A percentile compares a stretch with the other conserved stretches of the same genome.
Evolutionary conservation across 257 asterid species (phyloP).

Genomic region (Solanum bukasovii): DNA sequence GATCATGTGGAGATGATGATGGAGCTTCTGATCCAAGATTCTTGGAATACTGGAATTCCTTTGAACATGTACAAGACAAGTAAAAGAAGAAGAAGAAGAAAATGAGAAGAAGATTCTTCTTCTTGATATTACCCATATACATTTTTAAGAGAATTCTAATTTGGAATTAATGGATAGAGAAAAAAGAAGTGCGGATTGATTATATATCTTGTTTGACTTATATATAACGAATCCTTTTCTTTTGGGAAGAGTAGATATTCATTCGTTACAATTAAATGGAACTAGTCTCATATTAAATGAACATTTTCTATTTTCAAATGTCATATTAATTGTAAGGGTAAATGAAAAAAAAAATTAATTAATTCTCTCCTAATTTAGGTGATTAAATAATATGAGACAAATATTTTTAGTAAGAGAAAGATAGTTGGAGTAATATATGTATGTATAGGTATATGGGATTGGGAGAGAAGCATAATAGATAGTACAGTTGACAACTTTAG

Average conservation of each 20-base stretch:
- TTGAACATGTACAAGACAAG: slow-evolving; percentile 1
- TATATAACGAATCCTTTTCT: not conserved
- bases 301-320: too few relatives aligned
- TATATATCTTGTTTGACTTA: not conserved
- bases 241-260: not conserved
- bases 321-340: too few relatives aligned
- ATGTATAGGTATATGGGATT: not conserved
- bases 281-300: too few relatives aligned
- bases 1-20: not conserved
- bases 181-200: not conserved
- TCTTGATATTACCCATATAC: slow-evolving; percentile 5
- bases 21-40: slow-evolving; percentile 2
- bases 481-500: not conserved
- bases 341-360: too few relatives aligned
- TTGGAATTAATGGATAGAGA: not conserved
- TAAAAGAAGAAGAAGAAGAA: slow-evolving; percentile 8
- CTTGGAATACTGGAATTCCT: not conserved
- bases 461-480: not conserved
- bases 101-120: not conserved
- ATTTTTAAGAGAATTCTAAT: not conserved
- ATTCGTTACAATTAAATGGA: not conserved
- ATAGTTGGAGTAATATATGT: too few relatives aligned
- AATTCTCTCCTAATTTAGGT: too few relatives aligned
- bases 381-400: too few relatives aligned
- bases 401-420: too few relatives aligned